phyloP scores from a whole-genome alignment of 2,329 filamentous ascomycete species.

The Pseudogymnoascus sp. region DNA sequence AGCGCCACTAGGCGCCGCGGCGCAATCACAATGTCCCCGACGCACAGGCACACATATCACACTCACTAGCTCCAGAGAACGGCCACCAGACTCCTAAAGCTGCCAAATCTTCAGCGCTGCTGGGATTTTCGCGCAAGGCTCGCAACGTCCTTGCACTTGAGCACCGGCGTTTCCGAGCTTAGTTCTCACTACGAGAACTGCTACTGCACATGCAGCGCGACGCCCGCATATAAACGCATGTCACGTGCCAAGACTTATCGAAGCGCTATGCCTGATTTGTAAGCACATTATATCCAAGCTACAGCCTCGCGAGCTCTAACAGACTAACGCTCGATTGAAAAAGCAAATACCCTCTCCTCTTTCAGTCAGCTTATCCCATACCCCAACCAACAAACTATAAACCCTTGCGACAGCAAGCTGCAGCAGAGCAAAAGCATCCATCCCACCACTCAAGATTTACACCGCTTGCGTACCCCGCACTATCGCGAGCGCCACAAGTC shows the following conservation, averaged over 20 bases:
- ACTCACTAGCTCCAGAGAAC: neutral
- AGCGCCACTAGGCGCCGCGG: neutral
- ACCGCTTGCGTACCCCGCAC: conserved; percentile 2
- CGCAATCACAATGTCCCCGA: neutral
- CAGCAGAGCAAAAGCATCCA: neutral
- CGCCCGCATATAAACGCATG: neutral
- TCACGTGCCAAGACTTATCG: neutral
- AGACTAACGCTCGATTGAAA: neutral
- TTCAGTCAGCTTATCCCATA: neutral
- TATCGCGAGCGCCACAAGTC: neutral
- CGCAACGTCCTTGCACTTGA: neutral
- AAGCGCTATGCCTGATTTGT: conserved; percentile 1
- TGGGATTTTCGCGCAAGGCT: neutral
- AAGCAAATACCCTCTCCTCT: neutral
- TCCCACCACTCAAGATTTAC: neutral
- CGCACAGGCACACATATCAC: neutral
- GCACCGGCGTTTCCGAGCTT: neutral
- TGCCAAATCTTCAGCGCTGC: neutral
- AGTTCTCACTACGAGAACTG: neutral
- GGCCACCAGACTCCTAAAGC: neutral
- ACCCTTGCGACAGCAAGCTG: neutral
- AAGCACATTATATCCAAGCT: neutral
- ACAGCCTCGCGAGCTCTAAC: neutral
- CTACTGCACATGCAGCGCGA: neutral
- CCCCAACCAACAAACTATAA: neutral